These are phyloP conservation scores for Maudiozyma saulgeensis DNA, from an alignment of 805 yeast genomes.

Conservation along the genomic window DNA sequence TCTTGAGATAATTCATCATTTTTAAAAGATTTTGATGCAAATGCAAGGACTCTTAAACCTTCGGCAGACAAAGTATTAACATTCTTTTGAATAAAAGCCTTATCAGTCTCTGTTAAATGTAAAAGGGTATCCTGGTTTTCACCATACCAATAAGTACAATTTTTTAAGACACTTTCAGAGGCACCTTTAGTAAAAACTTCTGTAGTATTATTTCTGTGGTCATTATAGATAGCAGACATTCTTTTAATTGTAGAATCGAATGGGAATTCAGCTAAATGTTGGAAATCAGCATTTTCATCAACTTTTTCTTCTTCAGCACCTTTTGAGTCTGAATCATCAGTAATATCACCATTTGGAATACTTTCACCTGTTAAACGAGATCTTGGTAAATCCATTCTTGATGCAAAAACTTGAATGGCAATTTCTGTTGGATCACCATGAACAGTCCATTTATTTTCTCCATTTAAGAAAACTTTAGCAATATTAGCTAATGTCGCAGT, in stretches of 20 bases:
- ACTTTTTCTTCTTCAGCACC: background rate
- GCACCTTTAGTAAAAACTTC: constrained; percentile 84
- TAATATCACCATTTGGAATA: background rate
- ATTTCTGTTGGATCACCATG: constrained; percentile 88
- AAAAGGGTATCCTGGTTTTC: constrained; percentile 41
- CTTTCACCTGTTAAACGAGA: constrained; percentile 33
- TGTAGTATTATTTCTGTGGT: constrained; percentile 45
- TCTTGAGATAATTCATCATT: constrained; percentile 31
- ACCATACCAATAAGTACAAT: constrained; percentile 52
- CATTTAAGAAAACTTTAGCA: constrained; percentile 50
- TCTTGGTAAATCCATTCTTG: constrained; percentile 46
- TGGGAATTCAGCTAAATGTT: constrained; percentile 67
- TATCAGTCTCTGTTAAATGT: constrained; percentile 45
- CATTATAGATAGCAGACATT: constrained; percentile 66
- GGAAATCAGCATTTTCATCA: constrained; percentile 41
- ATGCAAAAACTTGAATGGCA: constrained; percentile 71
- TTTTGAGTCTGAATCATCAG: constrained; percentile 14
- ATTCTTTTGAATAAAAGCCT: constrained; percentile 39
- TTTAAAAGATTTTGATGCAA: constrained; percentile 40
- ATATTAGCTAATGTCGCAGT: constrained; percentile 74
- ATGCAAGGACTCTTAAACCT: constrained; percentile 79
- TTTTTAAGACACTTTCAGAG: constrained; percentile 56
- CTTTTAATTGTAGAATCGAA: constrained; percentile 78
- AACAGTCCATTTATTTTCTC: constrained; percentile 53
- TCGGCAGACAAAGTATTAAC: constrained; percentile 62